Evolutionary conservation across 805 yeast genomes (phyloP).

Genomic region (Peterozyma toletana): DNA sequence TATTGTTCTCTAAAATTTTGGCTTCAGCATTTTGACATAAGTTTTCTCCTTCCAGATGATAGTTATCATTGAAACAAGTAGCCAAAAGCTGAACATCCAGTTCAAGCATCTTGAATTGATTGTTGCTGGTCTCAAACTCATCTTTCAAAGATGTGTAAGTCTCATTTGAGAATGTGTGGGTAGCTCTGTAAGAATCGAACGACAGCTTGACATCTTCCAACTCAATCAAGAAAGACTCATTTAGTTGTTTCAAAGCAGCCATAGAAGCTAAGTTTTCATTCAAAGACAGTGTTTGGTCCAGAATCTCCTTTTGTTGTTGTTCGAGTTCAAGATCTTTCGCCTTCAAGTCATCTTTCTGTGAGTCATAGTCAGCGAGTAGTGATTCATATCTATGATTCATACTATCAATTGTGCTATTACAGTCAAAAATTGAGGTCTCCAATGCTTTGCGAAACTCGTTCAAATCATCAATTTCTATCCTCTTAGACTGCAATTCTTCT

Average conservation of each 20-base stretch:
- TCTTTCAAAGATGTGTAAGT: no score
- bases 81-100: no score
- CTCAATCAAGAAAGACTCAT: constrained; percentile 9
- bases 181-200: constrained; percentile 6
- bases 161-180: constrained; percentile 7
- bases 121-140: no score
- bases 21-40: no score
- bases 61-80: no score
- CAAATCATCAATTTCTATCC: constrained; percentile 8
- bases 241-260: constrained; percentile 4
- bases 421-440: constrained; percentile 8
- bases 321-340: constrained; percentile 10
- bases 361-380: constrained; percentile 8
- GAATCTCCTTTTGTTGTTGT: constrained; percentile 7
- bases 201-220: no score
- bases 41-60: no score
- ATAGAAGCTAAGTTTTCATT: no score
- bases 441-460: constrained; percentile 5
- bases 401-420: constrained; percentile 15
- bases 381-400: constrained; percentile 16
- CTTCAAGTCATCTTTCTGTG: constrained; percentile 11
- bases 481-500: constrained; percentile 14
- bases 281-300: no score
- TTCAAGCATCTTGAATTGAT: no score
- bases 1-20: no score